Base-by-base conservation (phyloP, 2,329 filamentous ascomycete genomes). In the Fusarium torulosum region DNA sequence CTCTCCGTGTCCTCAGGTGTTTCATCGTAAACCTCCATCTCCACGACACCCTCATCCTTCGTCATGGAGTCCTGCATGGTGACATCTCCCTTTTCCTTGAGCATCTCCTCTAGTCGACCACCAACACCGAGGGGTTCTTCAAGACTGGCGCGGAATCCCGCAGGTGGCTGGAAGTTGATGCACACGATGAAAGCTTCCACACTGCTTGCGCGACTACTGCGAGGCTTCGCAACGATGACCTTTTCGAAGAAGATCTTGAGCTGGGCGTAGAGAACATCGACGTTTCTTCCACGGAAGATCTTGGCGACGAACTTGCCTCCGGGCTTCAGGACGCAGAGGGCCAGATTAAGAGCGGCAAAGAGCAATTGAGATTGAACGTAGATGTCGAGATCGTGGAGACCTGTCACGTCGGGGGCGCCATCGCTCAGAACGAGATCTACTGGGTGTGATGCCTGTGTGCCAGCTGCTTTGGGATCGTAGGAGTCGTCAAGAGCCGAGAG, bases 241-340 rank as follows among this genome's bases (percentile, higher is more conserved):
- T 88, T 84, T 69, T 88, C 77, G 71, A 99, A 99, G 54, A 98
- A 94, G 20, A 95, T 88, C 77, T 94, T 96, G 53, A 99, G 86
- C 78, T 99, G 96, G 3, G 94, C 94, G 75, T 96, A 98, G 10
- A 99, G 87, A 23, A 98, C 83, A 75, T 98, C 96, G n/a, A 98
- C 94, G 74, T 98, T 96, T 72, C 94, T 90, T 17, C 93, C 94
- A 17, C 96, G 85, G 82, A 99, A 99, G 63, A 99, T 97, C 83
- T 99, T 99, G 61, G 96, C 96, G 9, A 99, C 95, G 73, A 99
- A 99, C 75, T 93, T 97, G 66, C 96, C 96, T 42, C 96, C 96
- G 0, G 94, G 94, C 61, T 92, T 91, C 21, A 99, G 86, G 14
- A 99, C 94, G 76, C 95, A 97, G 14, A 97, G 88, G 1, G 96